A percentile compares a stretch with the other conserved stretches of the same genome.
Evolutionary conservation across 2,329 filamentous ascomycete species (phyloP).

Genomic region (Pseudopithomyces maydicus): DNA sequence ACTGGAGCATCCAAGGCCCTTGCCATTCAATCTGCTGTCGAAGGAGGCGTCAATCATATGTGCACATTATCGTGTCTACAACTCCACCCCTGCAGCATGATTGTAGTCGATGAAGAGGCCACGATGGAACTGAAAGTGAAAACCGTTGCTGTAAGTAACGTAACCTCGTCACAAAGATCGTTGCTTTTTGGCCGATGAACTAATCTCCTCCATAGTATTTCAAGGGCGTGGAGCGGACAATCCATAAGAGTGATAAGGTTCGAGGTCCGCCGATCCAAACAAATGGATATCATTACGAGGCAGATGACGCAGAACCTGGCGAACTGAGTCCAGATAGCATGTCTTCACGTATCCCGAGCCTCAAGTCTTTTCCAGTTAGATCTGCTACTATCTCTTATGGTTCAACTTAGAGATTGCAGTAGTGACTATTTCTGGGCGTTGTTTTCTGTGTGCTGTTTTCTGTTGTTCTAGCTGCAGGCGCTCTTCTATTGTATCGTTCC

Average conservation of each 20-base stretch:
- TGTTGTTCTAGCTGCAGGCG: not conserved
- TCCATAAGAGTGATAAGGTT: not conserved
- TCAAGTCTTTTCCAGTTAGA: not conserved
- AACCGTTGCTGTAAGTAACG: slow-evolving; percentile 43
- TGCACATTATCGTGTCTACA: slow-evolving; percentile 85
- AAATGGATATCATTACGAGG: not conserved
- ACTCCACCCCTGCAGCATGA: slow-evolving; percentile 78
- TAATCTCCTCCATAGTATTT: slow-evolving; percentile 46
- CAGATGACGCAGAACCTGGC: not conserved
- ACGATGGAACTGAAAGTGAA: slow-evolving; percentile 55
- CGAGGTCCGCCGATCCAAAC: not conserved
- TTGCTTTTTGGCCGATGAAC: not conserved
- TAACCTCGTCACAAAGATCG: not conserved
- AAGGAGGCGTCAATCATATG: slow-evolving; percentile 86
- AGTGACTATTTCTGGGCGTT: no score
- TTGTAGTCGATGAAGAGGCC: slow-evolving; percentile 80
- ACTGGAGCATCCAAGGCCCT: slow-evolving; percentile 80
- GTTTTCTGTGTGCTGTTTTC: no score
- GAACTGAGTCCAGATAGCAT: slow-evolving; percentile 5
- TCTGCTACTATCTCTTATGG: slow-evolving; percentile 3
- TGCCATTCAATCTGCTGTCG: slow-evolving; percentile 78
- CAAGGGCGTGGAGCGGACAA: slow-evolving; percentile 51
- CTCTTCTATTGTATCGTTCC: not conserved
- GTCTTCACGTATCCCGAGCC: not conserved
- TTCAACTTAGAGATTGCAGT: not conserved